Percentiles rank a stretch among this genome's conserved stretches.
phyloP scores from a whole-genome alignment of 2,329 filamentous ascomycete species.

The Aspergillus puulaauensis region DNA sequence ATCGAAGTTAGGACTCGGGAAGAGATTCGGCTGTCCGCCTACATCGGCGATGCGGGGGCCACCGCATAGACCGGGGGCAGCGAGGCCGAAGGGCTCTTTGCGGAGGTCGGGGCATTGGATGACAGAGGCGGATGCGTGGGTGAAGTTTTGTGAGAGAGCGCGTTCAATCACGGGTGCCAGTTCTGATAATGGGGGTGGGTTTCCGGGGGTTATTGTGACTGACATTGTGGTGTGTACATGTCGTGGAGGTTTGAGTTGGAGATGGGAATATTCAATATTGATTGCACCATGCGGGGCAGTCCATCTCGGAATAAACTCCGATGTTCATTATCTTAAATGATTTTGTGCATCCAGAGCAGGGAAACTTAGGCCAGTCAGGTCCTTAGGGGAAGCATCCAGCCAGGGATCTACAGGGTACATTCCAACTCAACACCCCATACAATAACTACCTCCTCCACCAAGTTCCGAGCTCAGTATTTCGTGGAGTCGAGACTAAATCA shows the following conservation, averaged over 20 bases:
- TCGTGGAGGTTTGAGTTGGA: neutral
- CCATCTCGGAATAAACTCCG: too few species aligned
- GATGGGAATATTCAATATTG: too few species aligned
- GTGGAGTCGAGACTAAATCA: too few species aligned
- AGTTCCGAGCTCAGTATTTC: too few species aligned
- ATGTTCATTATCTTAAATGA: too few species aligned
- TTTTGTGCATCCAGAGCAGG: too few species aligned
- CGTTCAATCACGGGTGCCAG: neutral
- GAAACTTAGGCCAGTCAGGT: too few species aligned
- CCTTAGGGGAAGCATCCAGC: too few species aligned
- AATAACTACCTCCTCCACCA: too few species aligned
- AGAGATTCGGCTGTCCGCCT: conserved; percentile 45
- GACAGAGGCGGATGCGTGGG: neutral
- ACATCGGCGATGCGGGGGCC: conserved; percentile 44
- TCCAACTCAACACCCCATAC: too few species aligned
- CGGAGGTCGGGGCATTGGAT: conserved; percentile 8
- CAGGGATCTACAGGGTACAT: too few species aligned
- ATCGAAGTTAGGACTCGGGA: conserved; percentile 35
- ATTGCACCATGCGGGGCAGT: too few species aligned
- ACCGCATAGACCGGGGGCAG: conserved; percentile 41
- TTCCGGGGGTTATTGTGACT: neutral
- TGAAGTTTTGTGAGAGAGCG: neutral
- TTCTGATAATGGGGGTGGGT: neutral
- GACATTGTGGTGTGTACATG: neutral
- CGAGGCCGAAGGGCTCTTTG: conserved; percentile 2